A percentile compares a stretch with the other conserved stretches of the same genome.
Evolutionary conservation across 805 yeast species (phyloP).

Genomic region (Candida insectorum): DNA sequence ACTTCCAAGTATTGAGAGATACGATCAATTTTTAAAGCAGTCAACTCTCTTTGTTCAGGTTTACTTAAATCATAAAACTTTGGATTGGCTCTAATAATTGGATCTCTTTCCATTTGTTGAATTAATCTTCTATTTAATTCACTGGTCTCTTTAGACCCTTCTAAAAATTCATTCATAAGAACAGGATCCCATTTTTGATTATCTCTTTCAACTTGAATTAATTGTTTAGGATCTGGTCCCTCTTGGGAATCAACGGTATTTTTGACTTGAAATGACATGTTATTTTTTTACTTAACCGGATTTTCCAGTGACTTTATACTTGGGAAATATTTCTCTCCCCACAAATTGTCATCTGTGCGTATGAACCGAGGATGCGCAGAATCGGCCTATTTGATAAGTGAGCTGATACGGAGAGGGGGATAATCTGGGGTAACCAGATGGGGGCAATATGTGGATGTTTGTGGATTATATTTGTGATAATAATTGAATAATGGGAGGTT

Average conservation of each 20-base stretch:
- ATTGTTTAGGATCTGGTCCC: constrained; percentile 33
- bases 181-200: constrained; percentile 28
- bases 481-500: too few relatives aligned
- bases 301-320: too few relatives aligned
- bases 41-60: constrained; percentile 53
- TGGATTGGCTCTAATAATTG: constrained; percentile 53
- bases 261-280: constrained; percentile 2
- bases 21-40: constrained; percentile 60
- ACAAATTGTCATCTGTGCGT: constrained; percentile 1
- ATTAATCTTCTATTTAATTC: constrained; percentile 45
- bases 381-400: too few relatives aligned
- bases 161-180: constrained; percentile 40
- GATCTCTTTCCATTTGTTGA: constrained; percentile 66
- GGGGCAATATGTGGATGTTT: too few relatives aligned
- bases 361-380: background rate
- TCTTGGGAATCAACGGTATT: constrained; percentile 17
- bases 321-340: constrained; percentile 4
- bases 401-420: too few relatives aligned
- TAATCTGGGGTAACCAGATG: too few relatives aligned
- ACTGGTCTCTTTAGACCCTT: constrained; percentile 41
- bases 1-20: constrained; percentile 59
- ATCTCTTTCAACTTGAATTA: constrained; percentile 31
- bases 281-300: background rate
- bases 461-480: too few relatives aligned
- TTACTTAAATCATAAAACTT: constrained; percentile 57